Evolutionary conservation across 306 rosid species (phyloP).

Genomic region (Rosa persica): DNA sequence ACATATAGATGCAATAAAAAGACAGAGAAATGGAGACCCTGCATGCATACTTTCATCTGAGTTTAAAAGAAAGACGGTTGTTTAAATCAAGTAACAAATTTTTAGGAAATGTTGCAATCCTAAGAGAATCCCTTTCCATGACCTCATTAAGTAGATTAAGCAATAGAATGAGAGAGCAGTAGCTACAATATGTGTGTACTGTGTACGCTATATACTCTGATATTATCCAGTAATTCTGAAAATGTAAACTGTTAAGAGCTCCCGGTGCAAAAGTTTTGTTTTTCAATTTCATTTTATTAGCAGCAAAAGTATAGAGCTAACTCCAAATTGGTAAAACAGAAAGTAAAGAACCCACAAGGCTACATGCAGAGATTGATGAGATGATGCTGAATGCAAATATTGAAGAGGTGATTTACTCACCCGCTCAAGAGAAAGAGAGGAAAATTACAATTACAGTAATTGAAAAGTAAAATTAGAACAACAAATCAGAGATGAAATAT

Average conservation of each 20-base stretch:
- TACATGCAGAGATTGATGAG: slow-evolving; percentile 30
- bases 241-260: slow-evolving; percentile 20
- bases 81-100: slow-evolving; percentile 13
- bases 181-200: too few species aligned
- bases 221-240: neutral
- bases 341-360: neutral
- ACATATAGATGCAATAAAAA: neutral
- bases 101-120: slow-evolving; percentile 20
- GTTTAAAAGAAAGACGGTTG: slow-evolving; percentile 4
- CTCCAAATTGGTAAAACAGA: slow-evolving; percentile 27
- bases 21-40: neutral
- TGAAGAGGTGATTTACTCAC: neutral
- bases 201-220: neutral
- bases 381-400: slow-evolving; percentile 11
- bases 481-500: too few species aligned
- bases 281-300: neutral
- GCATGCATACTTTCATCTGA: neutral
- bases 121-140: neutral
- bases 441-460: too few species aligned
- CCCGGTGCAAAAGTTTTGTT: neutral
- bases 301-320: neutral
- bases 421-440: too few species aligned
- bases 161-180: slow-evolving; percentile 21
- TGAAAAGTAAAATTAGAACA: too few species aligned
- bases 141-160: slow-evolving; percentile 5